Conservation (phyloP, 805 yeast species). For the Yamadazyma ubonensis region DNA sequence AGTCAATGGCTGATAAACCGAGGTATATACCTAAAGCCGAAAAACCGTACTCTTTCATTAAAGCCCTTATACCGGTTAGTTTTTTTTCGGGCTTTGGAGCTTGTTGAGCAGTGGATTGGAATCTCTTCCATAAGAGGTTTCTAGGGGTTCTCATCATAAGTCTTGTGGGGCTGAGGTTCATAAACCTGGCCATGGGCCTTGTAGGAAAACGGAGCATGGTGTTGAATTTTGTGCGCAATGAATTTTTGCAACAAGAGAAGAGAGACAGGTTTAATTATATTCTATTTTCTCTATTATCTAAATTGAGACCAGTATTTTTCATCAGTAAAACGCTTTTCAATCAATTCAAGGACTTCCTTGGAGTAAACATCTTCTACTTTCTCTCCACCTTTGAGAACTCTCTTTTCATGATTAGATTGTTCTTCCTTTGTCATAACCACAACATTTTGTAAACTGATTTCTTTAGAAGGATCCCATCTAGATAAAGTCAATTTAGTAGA, state of each 20-base stretch:
- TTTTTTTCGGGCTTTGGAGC: slow-evolving; percentile 20
- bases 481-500: slow-evolving; percentile 79
- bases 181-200: slow-evolving; percentile 2
- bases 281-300: no score
- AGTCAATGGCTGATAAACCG: slow-evolving; percentile 68
- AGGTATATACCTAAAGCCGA: slow-evolving; percentile 86
- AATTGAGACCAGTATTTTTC: slow-evolving; percentile 70
- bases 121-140: slow-evolving; percentile 7
- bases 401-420: slow-evolving; percentile 73
- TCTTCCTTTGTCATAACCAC: slow-evolving; percentile 90
- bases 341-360: slow-evolving; percentile 53
- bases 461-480: slow-evolving; percentile 75
- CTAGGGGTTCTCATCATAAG: not conserved
- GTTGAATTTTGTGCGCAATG: no score
- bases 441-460: slow-evolving; percentile 70
- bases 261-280: no score
- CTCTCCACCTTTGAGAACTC: slow-evolving; percentile 71
- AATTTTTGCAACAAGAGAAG: no score
- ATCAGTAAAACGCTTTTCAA: slow-evolving; percentile 66
- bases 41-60: slow-evolving; percentile 86
- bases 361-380: slow-evolving; percentile 61
- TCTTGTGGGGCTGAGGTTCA: slow-evolving; percentile 2
- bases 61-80: slow-evolving; percentile 53
- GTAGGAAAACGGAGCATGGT: slow-evolving; percentile 2
- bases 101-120: slow-evolving; percentile 18